Conservation (phyloP, 208 protist species). For the Willaertia magna region DNA sequence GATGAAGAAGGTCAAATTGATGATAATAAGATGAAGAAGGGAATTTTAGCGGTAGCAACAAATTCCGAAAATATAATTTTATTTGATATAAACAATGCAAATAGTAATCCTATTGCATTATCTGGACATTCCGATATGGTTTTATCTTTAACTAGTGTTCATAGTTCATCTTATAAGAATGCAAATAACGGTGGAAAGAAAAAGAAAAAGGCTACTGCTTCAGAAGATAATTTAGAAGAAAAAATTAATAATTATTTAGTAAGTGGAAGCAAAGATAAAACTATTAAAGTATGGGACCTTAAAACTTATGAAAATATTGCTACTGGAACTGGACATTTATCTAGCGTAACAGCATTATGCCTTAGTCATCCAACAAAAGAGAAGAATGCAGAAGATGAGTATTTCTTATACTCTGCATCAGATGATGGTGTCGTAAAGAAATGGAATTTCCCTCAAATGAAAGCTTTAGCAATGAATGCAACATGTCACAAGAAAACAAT, state of each 20-base stretch:
- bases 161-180: too few species aligned
- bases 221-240: not conserved
- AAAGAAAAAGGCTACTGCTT: too few species aligned
- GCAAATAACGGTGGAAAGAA: too few species aligned
- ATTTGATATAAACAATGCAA: not conserved
- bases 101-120: not conserved
- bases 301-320: not conserved
- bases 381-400: not conserved
- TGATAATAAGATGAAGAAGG: too few species aligned
- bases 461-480: not conserved
- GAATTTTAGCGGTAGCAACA: not conserved
- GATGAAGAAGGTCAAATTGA: not conserved
- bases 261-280: not conserved
- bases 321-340: not conserved
- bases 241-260: not conserved
- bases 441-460: not conserved
- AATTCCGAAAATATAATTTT: not conserved
- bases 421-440: not conserved
- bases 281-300: constrained; percentile 4
- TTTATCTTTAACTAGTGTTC: too few species aligned
- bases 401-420: not conserved
- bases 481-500: not conserved
- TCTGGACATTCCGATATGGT: not conserved
- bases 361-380: not conserved
- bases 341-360: not conserved